Percentiles rank a stretch among this genome's conserved stretches.
Evolutionary conservation across 2,329 filamentous ascomycete genomes (phyloP).

Genomic region (Cercospora brassicicola): DNA sequence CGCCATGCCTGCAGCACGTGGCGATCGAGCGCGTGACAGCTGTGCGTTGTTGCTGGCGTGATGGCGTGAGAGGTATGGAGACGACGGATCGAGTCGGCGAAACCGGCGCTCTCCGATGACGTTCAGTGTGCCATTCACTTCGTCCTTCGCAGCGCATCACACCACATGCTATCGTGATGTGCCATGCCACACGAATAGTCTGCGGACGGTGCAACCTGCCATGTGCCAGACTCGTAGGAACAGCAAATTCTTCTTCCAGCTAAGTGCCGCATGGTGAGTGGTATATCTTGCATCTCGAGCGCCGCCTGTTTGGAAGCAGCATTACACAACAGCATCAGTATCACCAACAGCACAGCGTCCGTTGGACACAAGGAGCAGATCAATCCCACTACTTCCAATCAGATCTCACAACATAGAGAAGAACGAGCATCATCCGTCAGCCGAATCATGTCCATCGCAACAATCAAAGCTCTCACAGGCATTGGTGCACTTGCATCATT

Average conservation of each 20-base stretch:
- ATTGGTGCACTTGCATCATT: slow-evolving; percentile 14
- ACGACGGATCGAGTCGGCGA: not conserved
- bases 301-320: not conserved
- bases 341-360: not conserved
- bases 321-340: not conserved
- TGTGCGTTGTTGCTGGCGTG: not conserved
- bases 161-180: slow-evolving; percentile 8
- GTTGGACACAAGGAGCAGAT: not conserved
- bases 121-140: not conserved
- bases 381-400: not conserved
- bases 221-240: not conserved
- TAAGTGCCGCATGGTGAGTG: not conserved
- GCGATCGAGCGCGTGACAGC: not conserved
- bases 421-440: not conserved
- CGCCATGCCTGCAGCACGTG: not conserved
- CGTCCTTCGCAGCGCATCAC: not conserved
- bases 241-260: no score
- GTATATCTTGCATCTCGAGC: slow-evolving; percentile 2
- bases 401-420: not conserved
- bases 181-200: slow-evolving; percentile 4
- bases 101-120: not conserved
- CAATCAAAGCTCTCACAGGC: slow-evolving; percentile 12
- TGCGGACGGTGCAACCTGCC: not conserved
- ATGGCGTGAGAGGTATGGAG: not conserved
- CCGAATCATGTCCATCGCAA: slow-evolving; percentile 11